phyloP scores from a whole-genome alignment of 805 yeast species.

The Crinitomyces ghanaensis region DNA sequence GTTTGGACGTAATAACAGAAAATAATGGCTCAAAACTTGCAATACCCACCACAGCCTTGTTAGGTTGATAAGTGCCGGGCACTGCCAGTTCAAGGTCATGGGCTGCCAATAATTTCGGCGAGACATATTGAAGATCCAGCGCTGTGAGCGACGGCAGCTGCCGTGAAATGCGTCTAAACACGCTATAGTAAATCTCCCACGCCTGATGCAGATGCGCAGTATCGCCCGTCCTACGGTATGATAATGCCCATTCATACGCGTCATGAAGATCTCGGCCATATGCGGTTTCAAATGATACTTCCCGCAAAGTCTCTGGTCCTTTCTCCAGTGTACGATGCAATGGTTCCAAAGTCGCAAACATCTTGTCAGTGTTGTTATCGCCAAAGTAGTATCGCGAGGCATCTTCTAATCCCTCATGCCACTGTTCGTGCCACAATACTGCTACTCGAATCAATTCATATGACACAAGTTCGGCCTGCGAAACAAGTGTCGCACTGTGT shows the following conservation, averaged over 20 bases:
- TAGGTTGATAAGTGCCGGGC: constrained; percentile 88
- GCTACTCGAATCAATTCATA: constrained; percentile 89
- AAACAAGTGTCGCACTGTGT: constrained; percentile 75
- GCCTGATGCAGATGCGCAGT: constrained; percentile 87
- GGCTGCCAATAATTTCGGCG: constrained; percentile 77
- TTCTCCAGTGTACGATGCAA: constrained; percentile 71
- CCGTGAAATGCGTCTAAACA: constrained; percentile 80
- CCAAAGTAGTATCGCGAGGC: constrained; percentile 90
- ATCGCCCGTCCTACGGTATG: constrained; percentile 76
- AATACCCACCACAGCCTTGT: constrained; percentile 65
- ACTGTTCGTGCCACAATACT: constrained; percentile 92
- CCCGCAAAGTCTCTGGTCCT: constrained; percentile 86
- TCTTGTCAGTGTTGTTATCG: constrained; percentile 87
- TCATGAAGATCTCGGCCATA: constrained; percentile 88
- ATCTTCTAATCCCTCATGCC: constrained; percentile 97
- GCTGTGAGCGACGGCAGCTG: constrained; percentile 80
- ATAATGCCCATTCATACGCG: constrained; percentile 88
- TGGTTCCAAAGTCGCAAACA: constrained; percentile 86
- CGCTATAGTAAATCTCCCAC: constrained; percentile 93
- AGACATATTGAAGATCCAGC: constrained; percentile 82
- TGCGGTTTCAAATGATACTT: constrained; percentile 82
- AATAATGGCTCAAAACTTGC: constrained; percentile 69
- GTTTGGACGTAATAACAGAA: constrained; percentile 85
- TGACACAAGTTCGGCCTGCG: constrained; percentile 90
- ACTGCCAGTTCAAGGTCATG: constrained; percentile 74